Base-by-base conservation (phyloP, 345 rosid species). In the Hibiscus mutabilis region DNA sequence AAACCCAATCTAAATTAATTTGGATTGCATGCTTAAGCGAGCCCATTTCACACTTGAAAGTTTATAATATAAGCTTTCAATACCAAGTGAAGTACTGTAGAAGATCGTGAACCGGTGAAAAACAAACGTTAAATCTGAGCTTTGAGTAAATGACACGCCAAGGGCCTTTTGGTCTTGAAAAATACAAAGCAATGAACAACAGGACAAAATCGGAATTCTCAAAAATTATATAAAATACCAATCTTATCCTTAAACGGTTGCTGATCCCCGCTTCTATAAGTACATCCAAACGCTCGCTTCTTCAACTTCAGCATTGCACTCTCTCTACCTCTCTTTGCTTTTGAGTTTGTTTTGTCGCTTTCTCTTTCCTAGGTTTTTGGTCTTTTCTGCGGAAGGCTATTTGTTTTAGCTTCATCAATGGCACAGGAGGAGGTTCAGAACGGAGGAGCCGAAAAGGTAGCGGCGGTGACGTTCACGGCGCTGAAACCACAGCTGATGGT, bases 401-500 rank as follows among this genome's bases (percentile, higher is more conserved):
- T 64, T 15, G 14, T 25, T 53, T 60, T 58, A 51, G 16, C 62
- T 60, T 60, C 79, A 68, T 33, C 81, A 59, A 90, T 91, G 86
- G 90, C 89, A 58, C 83, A 78, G 37, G 82, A 68, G 68, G 89
- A 83, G 4, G 88, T 69, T 44, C 77, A 80, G 66, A 90, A 91
- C 46, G 97, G 92, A 52, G 86, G 66, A 37, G 64, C 77, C 1
- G 87, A 66, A 75, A 81, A 87, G 83, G 56, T 76, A n/a, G 88
- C 79, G 16, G 64, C 73, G 40, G 91, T 84, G 29, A 44, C 55
- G 52, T 87, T 89, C 87, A 64, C 91, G 6, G 89, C 90, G 19
- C 12, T 82, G 60, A 92, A 83, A 82, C 90, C 90, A 1, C 90
- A 80, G 86, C 81, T 95, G 66, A 21, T 81, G 53, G 91, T 95